Evolutionary conservation across 176 grass and related monocot genomes (phyloP).

Genomic region (Urochloa ruziziensis): DNA sequence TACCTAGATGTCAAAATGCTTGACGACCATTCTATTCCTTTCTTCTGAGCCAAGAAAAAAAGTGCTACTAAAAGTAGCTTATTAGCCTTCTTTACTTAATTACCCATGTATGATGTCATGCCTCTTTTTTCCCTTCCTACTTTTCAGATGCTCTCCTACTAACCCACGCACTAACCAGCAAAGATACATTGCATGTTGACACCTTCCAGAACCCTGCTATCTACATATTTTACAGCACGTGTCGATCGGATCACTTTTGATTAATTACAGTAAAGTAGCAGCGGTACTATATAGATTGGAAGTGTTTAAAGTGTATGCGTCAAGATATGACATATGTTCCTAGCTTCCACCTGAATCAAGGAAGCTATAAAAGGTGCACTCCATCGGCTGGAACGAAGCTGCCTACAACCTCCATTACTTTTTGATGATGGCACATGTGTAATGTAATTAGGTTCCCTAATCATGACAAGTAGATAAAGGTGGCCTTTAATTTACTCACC

Average conservation of each 20-base stretch:
- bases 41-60: slow-evolving; percentile 42
- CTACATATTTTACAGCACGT: not conserved
- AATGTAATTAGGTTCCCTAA: slow-evolving; percentile 7
- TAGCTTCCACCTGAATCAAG: slow-evolving; percentile 55
- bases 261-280: not conserved
- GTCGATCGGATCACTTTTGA: not conserved
- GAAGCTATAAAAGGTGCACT: slow-evolving; percentile 29
- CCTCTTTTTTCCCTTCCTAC: not conserved
- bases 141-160: not conserved
- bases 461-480: slow-evolving; percentile 2
- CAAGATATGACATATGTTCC: slow-evolving; percentile 32
- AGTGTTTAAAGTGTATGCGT: slow-evolving; percentile 11
- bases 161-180: not conserved
- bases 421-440: slow-evolving; percentile 4
- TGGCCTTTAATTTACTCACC: not conserved
- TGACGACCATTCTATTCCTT: slow-evolving; percentile 36
- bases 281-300: slow-evolving; percentile 1
- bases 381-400: not conserved
- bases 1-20: not conserved
- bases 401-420: not conserved
- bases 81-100: slow-evolving; percentile 21
- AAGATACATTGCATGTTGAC: not conserved
- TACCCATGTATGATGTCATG: not conserved
- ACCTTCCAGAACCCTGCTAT: not conserved
- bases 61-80: not conserved